These are phyloP conservation scores for Clitopilus passeckerianus DNA, from an alignment of 768 basidiomycete species.

Conservation along the genomic window DNA sequence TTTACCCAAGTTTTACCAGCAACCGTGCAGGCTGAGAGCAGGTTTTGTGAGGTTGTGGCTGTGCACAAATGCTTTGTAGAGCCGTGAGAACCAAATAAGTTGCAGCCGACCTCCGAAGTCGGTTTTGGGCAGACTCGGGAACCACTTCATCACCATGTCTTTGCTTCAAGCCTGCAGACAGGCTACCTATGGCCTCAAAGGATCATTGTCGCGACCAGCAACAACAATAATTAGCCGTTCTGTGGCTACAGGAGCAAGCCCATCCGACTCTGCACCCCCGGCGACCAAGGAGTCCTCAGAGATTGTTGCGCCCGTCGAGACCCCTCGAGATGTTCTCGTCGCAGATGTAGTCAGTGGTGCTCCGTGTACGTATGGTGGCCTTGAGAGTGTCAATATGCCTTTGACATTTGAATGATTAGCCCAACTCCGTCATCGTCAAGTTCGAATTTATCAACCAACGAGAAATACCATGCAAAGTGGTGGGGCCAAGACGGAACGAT, in stretches of 20 bases:
- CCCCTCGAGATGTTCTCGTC: conserved; percentile 59
- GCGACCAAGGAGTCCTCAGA: conserved; percentile 28
- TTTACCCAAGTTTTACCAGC: neutral
- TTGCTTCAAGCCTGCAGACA: conserved; percentile 43
- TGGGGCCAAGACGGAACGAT: conserved; percentile 76
- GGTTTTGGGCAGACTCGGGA: neutral
- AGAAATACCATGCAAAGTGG: conserved; percentile 96
- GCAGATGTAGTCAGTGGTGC: conserved; percentile 87
- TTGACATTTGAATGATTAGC: conserved; percentile 30
- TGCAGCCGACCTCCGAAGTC: neutral
- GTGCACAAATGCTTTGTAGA: conserved; percentile 1
- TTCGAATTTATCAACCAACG: conserved; percentile 90
- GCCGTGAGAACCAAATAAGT: conserved; percentile 3
- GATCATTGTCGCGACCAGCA: conserved; percentile 12
- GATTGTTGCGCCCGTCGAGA: conserved; percentile 35
- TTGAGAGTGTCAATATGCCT: conserved; percentile 1
- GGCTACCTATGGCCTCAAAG: conserved; percentile 20
- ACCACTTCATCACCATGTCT: conserved; percentile 36
- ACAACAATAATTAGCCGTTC: conserved; percentile 16
- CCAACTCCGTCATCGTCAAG: conserved; percentile 81
- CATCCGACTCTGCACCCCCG: conserved; percentile 18
- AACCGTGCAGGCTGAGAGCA: no score
- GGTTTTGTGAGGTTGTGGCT: neutral
- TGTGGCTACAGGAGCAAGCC: conserved; percentile 23
- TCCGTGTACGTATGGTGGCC: conserved; percentile 49